Conservation (phyloP, 768 basidiomycete species). For the Brasilioporus rufonigricans region DNA sequence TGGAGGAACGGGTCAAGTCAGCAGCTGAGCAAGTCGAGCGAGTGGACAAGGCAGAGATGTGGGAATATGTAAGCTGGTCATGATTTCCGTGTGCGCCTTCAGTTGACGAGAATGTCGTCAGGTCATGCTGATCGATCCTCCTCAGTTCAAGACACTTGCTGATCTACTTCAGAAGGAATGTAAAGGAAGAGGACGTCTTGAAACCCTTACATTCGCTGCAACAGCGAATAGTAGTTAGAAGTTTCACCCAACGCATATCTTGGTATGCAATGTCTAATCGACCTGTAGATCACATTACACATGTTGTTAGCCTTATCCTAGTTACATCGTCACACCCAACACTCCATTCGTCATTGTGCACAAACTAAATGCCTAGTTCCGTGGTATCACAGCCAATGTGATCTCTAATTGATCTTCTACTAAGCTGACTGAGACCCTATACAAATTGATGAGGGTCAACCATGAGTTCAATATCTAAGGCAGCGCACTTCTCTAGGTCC, state of each 20-base stretch:
- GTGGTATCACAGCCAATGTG: slow-evolving; percentile 9
- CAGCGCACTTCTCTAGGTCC: slow-evolving; percentile 62
- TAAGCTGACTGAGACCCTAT: slow-evolving; percentile 20
- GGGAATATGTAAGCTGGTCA: slow-evolving; percentile 73
- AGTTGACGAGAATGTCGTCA: slow-evolving; percentile 33
- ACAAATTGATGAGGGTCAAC: background rate
- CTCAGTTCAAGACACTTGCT: slow-evolving; percentile 84
- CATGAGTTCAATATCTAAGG: background rate
- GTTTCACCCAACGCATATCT: background rate
- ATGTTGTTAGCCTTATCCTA: no score
- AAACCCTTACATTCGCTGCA: slow-evolving; percentile 75
- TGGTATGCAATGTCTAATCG: background rate
- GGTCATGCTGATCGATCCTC: slow-evolving; percentile 92
- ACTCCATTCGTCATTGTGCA: no score
- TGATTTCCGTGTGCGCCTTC: background rate
- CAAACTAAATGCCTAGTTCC: slow-evolving; percentile 9
- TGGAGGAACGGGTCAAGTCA: slow-evolving; percentile 70
- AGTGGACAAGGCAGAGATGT: slow-evolving; percentile 74
- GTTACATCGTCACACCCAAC: no score
- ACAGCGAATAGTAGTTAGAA: slow-evolving; percentile 39
- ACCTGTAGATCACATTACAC: background rate
- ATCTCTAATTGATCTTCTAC: slow-evolving; percentile 24
- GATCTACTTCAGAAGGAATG: slow-evolving; percentile 90
- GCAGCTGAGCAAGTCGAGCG: slow-evolving; percentile 82
- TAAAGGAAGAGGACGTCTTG: slow-evolving; percentile 83